Evolutionary conservation across 2,329 filamentous ascomycete genomes (phyloP).

Genomic region (Drechslerella stenobrocha): DNA sequence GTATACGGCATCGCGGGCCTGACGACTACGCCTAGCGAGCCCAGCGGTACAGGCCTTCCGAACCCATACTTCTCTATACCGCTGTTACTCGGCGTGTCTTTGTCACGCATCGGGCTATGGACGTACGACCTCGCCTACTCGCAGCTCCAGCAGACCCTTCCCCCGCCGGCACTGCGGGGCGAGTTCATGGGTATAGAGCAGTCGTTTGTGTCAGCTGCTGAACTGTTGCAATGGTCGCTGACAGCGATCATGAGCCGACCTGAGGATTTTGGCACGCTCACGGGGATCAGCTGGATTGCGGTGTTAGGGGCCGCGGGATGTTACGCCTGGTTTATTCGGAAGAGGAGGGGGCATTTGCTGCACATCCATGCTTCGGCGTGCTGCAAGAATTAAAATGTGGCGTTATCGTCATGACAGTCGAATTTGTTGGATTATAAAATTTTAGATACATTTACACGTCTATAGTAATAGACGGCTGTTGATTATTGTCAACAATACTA

Average conservation of each 20-base stretch:
- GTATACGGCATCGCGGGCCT: constrained; percentile 32
- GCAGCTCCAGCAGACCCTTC: constrained; percentile 58
- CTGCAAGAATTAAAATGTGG: constrained; percentile 19
- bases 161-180: constrained; percentile 54
- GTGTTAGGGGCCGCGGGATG: constrained; percentile 54
- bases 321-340: constrained; percentile 57
- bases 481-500: too few species aligned
- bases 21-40: constrained; percentile 25
- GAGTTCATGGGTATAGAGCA: constrained; percentile 58
- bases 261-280: constrained; percentile 57
- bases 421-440: too few species aligned
- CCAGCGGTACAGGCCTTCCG: constrained; percentile 38
- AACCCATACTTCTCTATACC: constrained; percentile 54
- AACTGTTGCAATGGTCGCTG: constrained; percentile 55
- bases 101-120: constrained; percentile 58
- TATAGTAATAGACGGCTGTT: too few species aligned
- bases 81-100: constrained; percentile 57
- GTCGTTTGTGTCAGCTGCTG: constrained; percentile 56
- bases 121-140: constrained; percentile 58
- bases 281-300: constrained; percentile 55
- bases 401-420: not conserved
- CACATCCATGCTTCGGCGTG: constrained; percentile 51
- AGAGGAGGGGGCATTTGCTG: constrained; percentile 56
- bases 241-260: constrained; percentile 55
- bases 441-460: too few species aligned